Conservation (phyloP, 2,329 filamentous ascomycete species). For the Tolypocladium amazonense region DNA sequence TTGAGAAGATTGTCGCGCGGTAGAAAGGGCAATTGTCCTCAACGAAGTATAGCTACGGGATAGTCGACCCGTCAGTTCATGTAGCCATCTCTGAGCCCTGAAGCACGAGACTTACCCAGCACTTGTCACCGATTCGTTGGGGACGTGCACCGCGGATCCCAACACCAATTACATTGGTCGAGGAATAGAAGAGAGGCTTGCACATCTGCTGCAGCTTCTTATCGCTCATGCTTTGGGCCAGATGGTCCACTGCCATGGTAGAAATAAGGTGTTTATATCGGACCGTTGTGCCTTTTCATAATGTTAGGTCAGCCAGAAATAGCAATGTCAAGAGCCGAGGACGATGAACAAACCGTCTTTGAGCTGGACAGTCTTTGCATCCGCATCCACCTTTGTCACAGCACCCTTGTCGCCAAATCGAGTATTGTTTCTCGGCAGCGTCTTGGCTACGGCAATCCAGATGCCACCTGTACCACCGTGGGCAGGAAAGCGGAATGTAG, state of each 20-base stretch:
- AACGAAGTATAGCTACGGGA: constrained; percentile 80
- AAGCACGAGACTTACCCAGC: constrained; percentile 58
- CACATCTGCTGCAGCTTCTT: constrained; percentile 70
- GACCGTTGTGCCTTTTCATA: constrained; percentile 49
- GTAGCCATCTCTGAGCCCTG: background rate
- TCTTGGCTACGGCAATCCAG: constrained; percentile 95
- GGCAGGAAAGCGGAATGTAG: constrained; percentile 96
- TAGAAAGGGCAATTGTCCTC: constrained; percentile 99
- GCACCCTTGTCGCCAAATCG: constrained; percentile 76
- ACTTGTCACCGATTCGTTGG: constrained; percentile 97
- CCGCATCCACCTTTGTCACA: constrained; percentile 79
- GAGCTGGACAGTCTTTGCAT: constrained; percentile 71
- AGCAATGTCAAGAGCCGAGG: background rate
- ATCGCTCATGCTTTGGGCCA: constrained; percentile 80
- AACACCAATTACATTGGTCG: constrained; percentile 93
- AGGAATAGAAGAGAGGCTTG: constrained; percentile 93
- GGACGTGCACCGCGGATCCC: constrained; percentile 86
- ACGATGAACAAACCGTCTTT: constrained; percentile 50
- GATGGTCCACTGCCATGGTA: constrained; percentile 90
- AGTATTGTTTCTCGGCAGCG: constrained; percentile 83
- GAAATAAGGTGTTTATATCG: constrained; percentile 87
- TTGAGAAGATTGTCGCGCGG: constrained; percentile 98
- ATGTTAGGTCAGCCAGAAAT: background rate
- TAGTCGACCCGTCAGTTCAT: background rate
- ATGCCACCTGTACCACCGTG: constrained; percentile 94